Conservation (phyloP, 176 grass and related monocot species). For the Phoenix roebelenii region DNA sequence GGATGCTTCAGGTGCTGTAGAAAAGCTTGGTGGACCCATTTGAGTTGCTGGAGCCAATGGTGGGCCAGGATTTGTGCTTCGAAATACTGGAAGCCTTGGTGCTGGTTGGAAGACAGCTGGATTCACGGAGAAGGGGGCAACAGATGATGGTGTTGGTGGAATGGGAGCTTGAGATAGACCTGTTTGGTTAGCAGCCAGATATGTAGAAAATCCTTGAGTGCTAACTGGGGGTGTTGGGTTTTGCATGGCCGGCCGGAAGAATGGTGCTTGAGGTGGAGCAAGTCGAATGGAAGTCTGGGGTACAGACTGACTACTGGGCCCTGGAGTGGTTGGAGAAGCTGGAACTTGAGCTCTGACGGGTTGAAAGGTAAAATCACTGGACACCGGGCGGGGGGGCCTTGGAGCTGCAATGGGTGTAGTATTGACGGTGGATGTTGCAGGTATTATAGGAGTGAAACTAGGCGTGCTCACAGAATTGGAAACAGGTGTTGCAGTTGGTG, state of each 20-base stretch:
- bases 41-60: slow-evolving; percentile 14
- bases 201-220: slow-evolving; percentile 36
- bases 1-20: slow-evolving; percentile 14
- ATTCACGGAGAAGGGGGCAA: slow-evolving; percentile 23
- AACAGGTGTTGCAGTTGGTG: slow-evolving; percentile 7
- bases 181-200: slow-evolving; percentile 25
- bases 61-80: slow-evolving; percentile 4
- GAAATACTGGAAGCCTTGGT: slow-evolving; percentile 21
- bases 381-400: slow-evolving; percentile 40
- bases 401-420: slow-evolving; percentile 14
- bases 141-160: slow-evolving; percentile 23
- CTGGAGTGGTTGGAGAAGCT: slow-evolving; percentile 3
- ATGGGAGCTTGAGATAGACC: slow-evolving; percentile 21
- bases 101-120: slow-evolving; percentile 17
- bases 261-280: slow-evolving; percentile 27
- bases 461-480: slow-evolving; percentile 9
- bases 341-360: slow-evolving; percentile 19
- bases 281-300: slow-evolving; percentile 13
- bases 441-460: slow-evolving; percentile 19
- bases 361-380: slow-evolving; percentile 71
- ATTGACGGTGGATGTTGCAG: slow-evolving; percentile 13
- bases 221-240: slow-evolving; percentile 16
- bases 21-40: slow-evolving; percentile 19
- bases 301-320: slow-evolving; percentile 12
- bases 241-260: slow-evolving; percentile 34